Percentiles rank a stretch among this genome's conserved stretches.
phyloP scores from a whole-genome alignment of 1,284 basidiomycete species.

The Apiotrichum mycotoxinovorans region DNA sequence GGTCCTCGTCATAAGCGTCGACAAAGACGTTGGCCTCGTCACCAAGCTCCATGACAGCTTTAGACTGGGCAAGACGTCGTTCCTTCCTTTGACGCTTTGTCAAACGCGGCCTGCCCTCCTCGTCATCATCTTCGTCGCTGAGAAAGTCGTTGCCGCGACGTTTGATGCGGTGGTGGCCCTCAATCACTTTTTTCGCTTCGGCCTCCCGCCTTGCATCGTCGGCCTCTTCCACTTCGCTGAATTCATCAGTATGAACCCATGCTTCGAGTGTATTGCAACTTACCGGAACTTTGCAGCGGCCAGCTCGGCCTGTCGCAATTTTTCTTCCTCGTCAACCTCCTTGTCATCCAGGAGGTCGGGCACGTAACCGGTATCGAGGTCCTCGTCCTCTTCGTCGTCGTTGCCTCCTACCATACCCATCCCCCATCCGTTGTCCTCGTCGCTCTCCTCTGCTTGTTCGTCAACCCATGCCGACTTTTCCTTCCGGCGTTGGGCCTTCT shows the following conservation, averaged over 20 bases:
- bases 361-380: conserved; percentile 30
- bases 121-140: conserved; percentile 33
- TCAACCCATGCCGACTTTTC: conserved; percentile 26
- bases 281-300: conserved; percentile 37
- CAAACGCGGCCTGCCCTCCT: conserved; percentile 19
- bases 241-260: background rate
- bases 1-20: conserved; percentile 26
- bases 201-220: conserved; percentile 40
- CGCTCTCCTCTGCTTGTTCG: conserved; percentile 52
- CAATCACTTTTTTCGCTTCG: conserved; percentile 37
- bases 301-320: conserved; percentile 25
- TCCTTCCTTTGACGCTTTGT: conserved; percentile 28
- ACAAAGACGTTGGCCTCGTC: conserved; percentile 36
- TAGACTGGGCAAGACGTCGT: conserved; percentile 34
- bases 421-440: conserved; percentile 42
- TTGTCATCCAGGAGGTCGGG: conserved; percentile 40
- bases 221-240: conserved; percentile 31
- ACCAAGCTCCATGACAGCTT: too few species aligned
- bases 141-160: conserved; percentile 35
- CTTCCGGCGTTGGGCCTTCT: background rate
- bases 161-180: conserved; percentile 34
- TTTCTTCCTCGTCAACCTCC: conserved; percentile 29
- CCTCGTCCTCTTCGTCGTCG: conserved; percentile 34
- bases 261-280: background rate
- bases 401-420: conserved; percentile 4